Base-by-base conservation (phyloP, 176 grass and related monocot genomes). In the Tillandsia fasciculata region DNA sequence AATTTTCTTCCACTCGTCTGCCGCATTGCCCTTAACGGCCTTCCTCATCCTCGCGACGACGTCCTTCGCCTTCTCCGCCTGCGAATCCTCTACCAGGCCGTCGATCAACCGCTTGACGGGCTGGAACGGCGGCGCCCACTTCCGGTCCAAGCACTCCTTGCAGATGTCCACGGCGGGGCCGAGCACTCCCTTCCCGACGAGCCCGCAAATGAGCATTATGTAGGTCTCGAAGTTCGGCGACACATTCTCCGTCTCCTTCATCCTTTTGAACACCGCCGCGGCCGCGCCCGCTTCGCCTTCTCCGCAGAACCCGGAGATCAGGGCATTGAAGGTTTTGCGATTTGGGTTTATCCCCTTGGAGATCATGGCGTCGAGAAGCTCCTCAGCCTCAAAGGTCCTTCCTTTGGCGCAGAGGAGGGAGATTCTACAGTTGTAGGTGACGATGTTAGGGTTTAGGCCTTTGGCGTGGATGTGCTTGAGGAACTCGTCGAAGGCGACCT, bases 381-480 rank as follows among this genome's bases (percentile, higher is more conserved):
- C 88, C 12, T 67, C 68, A 2, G 91, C 85, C 66, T 96, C 69
- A 48, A 81, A 84, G 77, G 68, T 84, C 74, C 80, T 85, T 13
- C 77, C 77, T 71, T 81, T 86, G 0, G 67, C 73, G 47, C 85
- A 88, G 14, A 86, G 82, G 3, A 70, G 57, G 11, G 80, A 28
- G 79, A 96, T 91, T 64, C 82, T 82, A 74, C 83, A 79, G 67
- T 88, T 88, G 70, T 86, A 96, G 10, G 91, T 96, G 10, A 42
- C 48, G 22, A 81, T 77, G 8, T 72, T 88, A 51, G 79, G 87
- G 48, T 66, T 81, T 9, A 96, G 65, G 6, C 69, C 47, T 49
- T 49, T 74, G 33, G 42, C 28, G 50, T 52, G 61, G 5, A 91
- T 68, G 47, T 78, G 67, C 69, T 85, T 81, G 0, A 96, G 72